Evolutionary conservation across 2,329 filamentous ascomycete genomes (phyloP), one percentile per base, ranked within the genome.

Genomic region (Colletotrichum trifolii): DNA sequence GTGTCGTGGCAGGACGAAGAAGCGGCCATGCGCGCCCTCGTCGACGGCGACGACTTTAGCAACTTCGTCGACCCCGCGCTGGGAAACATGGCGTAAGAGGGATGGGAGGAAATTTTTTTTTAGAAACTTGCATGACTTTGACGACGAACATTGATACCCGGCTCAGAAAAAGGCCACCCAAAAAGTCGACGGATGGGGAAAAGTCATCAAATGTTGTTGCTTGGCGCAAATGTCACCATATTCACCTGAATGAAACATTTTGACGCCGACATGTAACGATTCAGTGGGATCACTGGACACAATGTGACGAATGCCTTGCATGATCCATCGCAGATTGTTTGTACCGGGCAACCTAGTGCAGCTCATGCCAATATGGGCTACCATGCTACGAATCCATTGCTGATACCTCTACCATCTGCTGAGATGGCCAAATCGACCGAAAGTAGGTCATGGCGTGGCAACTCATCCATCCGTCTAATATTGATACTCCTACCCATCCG

Each of bases 1-100:
- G 67, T 71, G n/a, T 75, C 75, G 25, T 83, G 81, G 82, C 74
- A 75, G 9, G 74, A 78, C 47, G 81, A 82, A 33, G 81, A 83
- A 57, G 75, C 75, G 8, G 81, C 80, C 62, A 80, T 83, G 67
- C 73, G 81, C 45, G 74, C 77, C 13, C 71, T 83, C 12, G 72
- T 77, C 12, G 67, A 68, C 55, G 25, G 25, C 25, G 54, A 60
- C 12, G 60, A 67, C 25, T 55, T 68, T 34, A 47, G 40, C 45
- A 40, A 49, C 13, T 67, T 57, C 33, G 60, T 68, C 47, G 67
- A 68, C 40, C 67, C 67, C 33, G 67, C 67, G 46, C 54, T 68
- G 10, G 66, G 54, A 43, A 53, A 36, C 11, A 40, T 45, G 48
- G 48, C 49, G n/a, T 59, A 34, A 47, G 34, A 35, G 11, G 43